phyloP scores from a whole-genome alignment of 257 asterid species.

The Ligustrum vulgare region DNA sequence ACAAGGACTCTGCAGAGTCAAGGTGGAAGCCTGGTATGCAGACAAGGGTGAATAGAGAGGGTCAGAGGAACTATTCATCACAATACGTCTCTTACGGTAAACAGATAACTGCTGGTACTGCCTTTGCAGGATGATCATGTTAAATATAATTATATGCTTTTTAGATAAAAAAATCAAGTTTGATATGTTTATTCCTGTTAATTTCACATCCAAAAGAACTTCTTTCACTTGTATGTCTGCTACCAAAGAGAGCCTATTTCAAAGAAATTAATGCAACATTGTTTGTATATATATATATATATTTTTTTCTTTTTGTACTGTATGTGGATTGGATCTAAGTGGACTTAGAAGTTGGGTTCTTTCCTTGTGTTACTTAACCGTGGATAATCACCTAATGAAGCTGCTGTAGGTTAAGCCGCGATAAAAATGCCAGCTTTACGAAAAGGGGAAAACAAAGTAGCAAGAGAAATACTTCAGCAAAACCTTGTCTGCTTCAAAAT shows the following conservation, averaged over 20 bases:
- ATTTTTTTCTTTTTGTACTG: not conserved
- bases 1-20: constrained; percentile 61
- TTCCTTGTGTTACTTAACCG: not conserved
- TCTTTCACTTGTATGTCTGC: not conserved
- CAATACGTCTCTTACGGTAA: constrained; percentile 63
- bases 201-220: not conserved
- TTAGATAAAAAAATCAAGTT: constrained; percentile 1
- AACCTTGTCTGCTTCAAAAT: not conserved
- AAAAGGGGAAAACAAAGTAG: constrained; percentile 5
- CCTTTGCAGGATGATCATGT: not conserved
- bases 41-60: constrained; percentile 60
- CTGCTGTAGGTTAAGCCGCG: not conserved
- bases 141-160: constrained; percentile 3
- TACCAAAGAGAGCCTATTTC: constrained; percentile 2
- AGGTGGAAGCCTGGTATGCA: constrained; percentile 71
- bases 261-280: not conserved
- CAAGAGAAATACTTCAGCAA: not conserved
- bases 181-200: constrained; percentile 4
- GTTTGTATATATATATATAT: not conserved
- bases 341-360: not conserved
- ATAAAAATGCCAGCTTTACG: constrained; percentile 12
- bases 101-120: constrained; percentile 18
- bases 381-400: not conserved
- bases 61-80: constrained; percentile 61
- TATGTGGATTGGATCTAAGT: not conserved